These are phyloP conservation scores for Fusarium chaquense DNA, from an alignment of 2,329 filamentous ascomycete species.

Conservation along the genomic window DNA sequence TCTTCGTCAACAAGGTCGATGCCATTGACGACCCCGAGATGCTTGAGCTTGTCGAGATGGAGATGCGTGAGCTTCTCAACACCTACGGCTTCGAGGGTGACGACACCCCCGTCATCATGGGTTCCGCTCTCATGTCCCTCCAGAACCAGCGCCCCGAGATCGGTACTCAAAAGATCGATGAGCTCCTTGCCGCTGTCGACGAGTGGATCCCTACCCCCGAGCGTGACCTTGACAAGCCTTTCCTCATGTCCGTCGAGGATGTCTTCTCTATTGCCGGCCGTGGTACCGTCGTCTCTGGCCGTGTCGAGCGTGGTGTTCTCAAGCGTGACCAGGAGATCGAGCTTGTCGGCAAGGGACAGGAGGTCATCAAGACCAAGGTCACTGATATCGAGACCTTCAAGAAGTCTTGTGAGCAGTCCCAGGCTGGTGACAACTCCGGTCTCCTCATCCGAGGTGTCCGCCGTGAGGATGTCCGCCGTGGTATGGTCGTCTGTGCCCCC, in stretches of 20 bases:
- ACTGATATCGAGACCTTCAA: constrained; percentile 99
- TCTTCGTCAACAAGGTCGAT: constrained; percentile 99
- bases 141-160: constrained; percentile 90
- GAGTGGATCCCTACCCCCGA: constrained; percentile 95
- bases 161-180: constrained; percentile 87
- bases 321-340: constrained; percentile 97
- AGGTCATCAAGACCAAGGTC: constrained; percentile 96
- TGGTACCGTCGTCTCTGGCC: constrained; percentile 95
- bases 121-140: constrained; percentile 93
- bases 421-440: constrained; percentile 97
- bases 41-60: constrained; percentile 99
- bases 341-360: constrained; percentile 86
- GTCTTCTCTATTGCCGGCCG: constrained; percentile 91
- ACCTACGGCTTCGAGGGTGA: constrained; percentile 98
- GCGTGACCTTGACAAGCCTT: constrained; percentile 97
- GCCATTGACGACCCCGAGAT: constrained; percentile 98
- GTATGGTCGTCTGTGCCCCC: constrained; percentile 92
- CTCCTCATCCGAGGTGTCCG: constrained; percentile 95
- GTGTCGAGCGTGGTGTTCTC: constrained; percentile 93
- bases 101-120: constrained; percentile 96
- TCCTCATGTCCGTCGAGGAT: constrained; percentile 98
- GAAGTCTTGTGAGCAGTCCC: constrained; percentile 97
- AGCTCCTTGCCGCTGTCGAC: constrained; percentile 90
- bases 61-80: constrained; percentile 96
- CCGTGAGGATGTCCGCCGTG: constrained; percentile 92